Evolutionary conservation across 2,329 filamentous ascomycete species (phyloP).

Genomic region (Zymoseptoria passerinii): DNA sequence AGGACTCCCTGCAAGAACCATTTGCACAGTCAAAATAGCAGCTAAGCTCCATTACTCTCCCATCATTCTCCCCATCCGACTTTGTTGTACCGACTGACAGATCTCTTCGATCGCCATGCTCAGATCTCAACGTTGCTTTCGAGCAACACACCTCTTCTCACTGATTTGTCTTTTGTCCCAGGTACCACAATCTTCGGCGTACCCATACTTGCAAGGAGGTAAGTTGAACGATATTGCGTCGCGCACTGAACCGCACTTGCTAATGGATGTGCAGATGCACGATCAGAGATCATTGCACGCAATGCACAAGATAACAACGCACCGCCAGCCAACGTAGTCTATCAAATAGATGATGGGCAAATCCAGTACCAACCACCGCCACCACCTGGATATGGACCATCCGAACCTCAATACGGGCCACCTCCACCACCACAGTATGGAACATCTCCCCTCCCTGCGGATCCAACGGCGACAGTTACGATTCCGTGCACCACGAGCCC

Average conservation of each 20-base stretch:
- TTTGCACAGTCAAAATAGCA: slow-evolving; percentile 18
- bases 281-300: neutral
- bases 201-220: slow-evolving; percentile 16
- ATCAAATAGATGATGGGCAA: slow-evolving; percentile 12
- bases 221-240: neutral
- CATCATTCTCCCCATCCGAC: slow-evolving; percentile 9
- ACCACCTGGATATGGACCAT: too few relatives aligned
- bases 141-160: slow-evolving; percentile 17
- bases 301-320: neutral
- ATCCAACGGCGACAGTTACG: neutral
- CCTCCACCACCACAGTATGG: neutral
- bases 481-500: neutral
- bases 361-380: neutral
- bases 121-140: slow-evolving; percentile 7
- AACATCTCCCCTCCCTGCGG: slow-evolving; percentile 4
- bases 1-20: slow-evolving; percentile 9
- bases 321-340: slow-evolving; percentile 2
- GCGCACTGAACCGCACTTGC: neutral
- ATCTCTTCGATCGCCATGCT: slow-evolving; percentile 14
- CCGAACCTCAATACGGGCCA: too few relatives aligned
- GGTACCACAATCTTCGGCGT: slow-evolving; percentile 18
- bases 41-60: slow-evolving; percentile 15
- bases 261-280: slow-evolving; percentile 1
- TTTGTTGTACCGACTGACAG: slow-evolving; percentile 17
- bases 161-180: slow-evolving; percentile 22